Percentiles rank a stretch among this genome's conserved stretches.
Evolutionary conservation across 31 red algal species (phyloP).

Genomic region (Porphyra umbilicalis): DNA sequence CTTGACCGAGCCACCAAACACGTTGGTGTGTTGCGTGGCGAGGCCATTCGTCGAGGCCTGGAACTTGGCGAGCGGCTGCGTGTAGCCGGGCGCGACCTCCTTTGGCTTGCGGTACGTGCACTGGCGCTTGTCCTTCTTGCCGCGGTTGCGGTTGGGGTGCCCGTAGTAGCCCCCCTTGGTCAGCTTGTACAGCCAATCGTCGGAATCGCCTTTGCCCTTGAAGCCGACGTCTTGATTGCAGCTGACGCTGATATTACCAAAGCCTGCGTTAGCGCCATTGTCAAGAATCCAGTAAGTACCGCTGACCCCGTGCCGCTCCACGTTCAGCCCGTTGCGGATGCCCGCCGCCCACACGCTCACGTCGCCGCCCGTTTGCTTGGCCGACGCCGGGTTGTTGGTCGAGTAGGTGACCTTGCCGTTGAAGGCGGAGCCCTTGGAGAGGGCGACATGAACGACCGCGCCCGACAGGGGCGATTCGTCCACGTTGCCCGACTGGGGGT

Average conservation of each 20-base stretch:
- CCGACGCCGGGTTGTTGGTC: slow-evolving; percentile 23
- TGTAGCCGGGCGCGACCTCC: slow-evolving; percentile 23
- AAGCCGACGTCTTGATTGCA: slow-evolving; percentile 12
- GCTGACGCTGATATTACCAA: slow-evolving; percentile 26
- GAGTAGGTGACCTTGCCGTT: slow-evolving; percentile 58
- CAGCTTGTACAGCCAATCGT: slow-evolving; percentile 35
- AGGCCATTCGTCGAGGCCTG: slow-evolving; percentile 45
- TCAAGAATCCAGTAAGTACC: slow-evolving; percentile 37
- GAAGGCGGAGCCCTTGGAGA: slow-evolving; percentile 3
- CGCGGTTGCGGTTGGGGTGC: slow-evolving; percentile 50
- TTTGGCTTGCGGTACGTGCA: slow-evolving; percentile 8
- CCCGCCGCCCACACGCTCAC: slow-evolving; percentile 39
- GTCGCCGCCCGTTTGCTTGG: slow-evolving; percentile 27
- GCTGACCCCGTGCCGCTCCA: slow-evolving; percentile 33
- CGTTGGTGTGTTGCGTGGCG: slow-evolving; percentile 48
- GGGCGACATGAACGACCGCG: slow-evolving; percentile 22
- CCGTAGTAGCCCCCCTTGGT: slow-evolving; percentile 39
- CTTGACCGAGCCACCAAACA: slow-evolving; percentile 57
- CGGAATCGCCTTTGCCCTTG: slow-evolving; percentile 7
- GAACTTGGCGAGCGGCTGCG: slow-evolving; percentile 30
- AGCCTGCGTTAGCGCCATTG: slow-evolving; percentile 61
- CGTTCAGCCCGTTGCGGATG: slow-evolving; percentile 45
- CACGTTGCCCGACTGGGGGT: slow-evolving; percentile 19
- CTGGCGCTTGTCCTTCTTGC: neutral
- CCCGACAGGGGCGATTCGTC: slow-evolving; percentile 36